Percentiles rank a stretch among this genome's conserved stretches.
phyloP scores from a whole-genome alignment of 2,329 filamentous ascomycete genomes.

The Hypoxylon sp. region DNA sequence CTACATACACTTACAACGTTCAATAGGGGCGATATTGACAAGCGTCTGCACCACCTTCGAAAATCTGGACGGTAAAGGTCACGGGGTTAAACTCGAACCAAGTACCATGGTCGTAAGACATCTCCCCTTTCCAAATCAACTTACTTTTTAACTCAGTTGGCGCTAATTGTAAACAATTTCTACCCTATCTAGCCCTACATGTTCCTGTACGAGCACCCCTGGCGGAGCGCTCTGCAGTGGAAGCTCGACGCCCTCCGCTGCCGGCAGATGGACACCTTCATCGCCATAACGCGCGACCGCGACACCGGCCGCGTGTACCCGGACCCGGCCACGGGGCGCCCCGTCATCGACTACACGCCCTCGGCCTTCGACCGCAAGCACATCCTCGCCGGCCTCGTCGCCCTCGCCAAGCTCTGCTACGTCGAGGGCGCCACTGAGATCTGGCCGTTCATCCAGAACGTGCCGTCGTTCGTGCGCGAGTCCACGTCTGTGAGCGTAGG shows the following conservation, averaged over 20 bases:
- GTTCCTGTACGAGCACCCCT: constrained; percentile 72
- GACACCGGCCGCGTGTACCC: constrained; percentile 80
- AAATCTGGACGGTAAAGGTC: constrained; percentile 81
- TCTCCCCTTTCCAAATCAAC: background rate
- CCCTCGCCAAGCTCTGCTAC: constrained; percentile 80
- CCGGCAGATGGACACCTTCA: constrained; percentile 76
- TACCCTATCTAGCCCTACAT: constrained; percentile 66
- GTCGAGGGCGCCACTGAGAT: constrained; percentile 85
- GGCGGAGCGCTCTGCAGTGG: constrained; percentile 74
- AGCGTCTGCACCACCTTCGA: constrained; percentile 81
- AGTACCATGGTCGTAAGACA: constrained; percentile 72
- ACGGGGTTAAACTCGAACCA: constrained; percentile 85
- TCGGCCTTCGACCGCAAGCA: constrained; percentile 79
- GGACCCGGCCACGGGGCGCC: constrained; percentile 74
- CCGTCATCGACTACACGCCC: constrained; percentile 75
- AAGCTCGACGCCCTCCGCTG: constrained; percentile 78
- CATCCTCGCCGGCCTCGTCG: constrained; percentile 77
- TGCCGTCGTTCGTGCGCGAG: constrained; percentile 70
- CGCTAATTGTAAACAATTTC: constrained; percentile 21
- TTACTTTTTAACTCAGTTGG: background rate
- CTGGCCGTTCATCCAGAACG: constrained; percentile 70
- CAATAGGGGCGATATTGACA: constrained; percentile 79
- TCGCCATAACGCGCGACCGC: constrained; percentile 79
- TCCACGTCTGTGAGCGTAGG: constrained; percentile 25
- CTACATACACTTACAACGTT: background rate